Conservation (phyloP, 2,329 filamentous ascomycete species). For the Aspergillus flavus region DNA sequence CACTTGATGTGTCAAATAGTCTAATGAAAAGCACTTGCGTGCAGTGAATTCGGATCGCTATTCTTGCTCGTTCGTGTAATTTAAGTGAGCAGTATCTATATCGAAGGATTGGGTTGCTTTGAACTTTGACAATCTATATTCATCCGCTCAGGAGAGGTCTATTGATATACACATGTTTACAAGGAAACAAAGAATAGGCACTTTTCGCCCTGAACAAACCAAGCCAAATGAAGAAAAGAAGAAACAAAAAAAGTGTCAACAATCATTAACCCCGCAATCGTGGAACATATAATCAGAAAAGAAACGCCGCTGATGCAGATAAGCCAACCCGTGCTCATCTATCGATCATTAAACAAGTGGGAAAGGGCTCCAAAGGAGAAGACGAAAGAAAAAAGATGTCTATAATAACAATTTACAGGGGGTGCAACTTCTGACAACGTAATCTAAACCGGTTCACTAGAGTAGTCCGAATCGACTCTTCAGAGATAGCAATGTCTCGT, state of each 20-base stretch:
- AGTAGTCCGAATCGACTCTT: slow-evolving; percentile 53
- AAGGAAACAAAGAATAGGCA: neutral
- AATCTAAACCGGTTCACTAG: neutral
- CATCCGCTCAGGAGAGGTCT: neutral
- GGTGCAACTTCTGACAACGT: neutral
- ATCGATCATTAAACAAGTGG: slow-evolving; percentile 1
- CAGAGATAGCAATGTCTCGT: slow-evolving; percentile 58
- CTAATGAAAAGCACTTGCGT: slow-evolving; percentile 16
- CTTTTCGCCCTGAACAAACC: neutral
- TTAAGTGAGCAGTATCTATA: neutral
- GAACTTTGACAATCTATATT: neutral
- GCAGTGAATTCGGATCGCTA: slow-evolving; percentile 2
- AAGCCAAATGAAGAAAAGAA: neutral
- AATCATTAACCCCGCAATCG: neutral
- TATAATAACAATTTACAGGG: slow-evolving; percentile 15
- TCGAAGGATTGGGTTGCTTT: neutral
- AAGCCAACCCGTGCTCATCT: slow-evolving; percentile 8
- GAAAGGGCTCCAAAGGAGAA: slow-evolving; percentile 4
- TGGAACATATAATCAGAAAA: neutral
- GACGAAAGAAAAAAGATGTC: slow-evolving; percentile 21
- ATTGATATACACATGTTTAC: neutral
- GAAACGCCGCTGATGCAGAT: slow-evolving; percentile 12
- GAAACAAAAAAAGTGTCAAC: neutral
- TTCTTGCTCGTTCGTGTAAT: neutral
- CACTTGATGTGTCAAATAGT: slow-evolving; percentile 12